Percentiles rank a stretch among this genome's conserved stretches.
phyloP scores from a whole-genome alignment of 2,329 filamentous ascomycete genomes.

The Calonectria montana region DNA sequence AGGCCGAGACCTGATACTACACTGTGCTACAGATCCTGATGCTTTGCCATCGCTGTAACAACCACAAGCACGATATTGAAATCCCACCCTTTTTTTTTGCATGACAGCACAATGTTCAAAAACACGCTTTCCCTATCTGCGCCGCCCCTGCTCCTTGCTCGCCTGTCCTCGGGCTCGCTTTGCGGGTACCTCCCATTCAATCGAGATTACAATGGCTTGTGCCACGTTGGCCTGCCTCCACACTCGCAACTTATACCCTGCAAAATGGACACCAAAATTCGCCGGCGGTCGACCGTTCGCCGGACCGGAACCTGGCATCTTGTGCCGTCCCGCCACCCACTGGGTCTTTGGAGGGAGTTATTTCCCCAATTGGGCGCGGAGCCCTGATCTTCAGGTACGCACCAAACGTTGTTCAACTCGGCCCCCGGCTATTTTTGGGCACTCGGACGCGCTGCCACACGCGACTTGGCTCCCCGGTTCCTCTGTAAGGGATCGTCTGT shows the following conservation, averaged over 20 bases:
- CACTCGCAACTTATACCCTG: slow-evolving; percentile 14
- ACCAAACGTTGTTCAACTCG: not conserved
- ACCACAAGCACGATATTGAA: not conserved
- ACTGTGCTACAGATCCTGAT: not conserved
- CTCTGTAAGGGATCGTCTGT: slow-evolving; percentile 1
- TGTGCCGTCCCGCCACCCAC: not conserved
- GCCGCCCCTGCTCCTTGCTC: not conserved
- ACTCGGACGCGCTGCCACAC: slow-evolving; percentile 9
- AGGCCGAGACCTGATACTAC: not conserved
- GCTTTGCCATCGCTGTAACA: not conserved
- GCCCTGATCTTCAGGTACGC: slow-evolving; percentile 7
- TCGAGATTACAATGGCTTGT: slow-evolving; percentile 36
- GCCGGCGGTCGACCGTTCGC: slow-evolving; percentile 19
- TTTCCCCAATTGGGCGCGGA: not conserved
- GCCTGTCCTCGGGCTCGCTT: not conserved
- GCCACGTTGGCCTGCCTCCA: slow-evolving; percentile 29
- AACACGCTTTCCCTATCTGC: not conserved
- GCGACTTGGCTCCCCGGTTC: not conserved
- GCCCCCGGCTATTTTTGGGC: slow-evolving; percentile 27
- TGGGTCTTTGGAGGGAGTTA: not conserved
- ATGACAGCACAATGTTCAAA: not conserved
- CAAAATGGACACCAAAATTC: not conserved
- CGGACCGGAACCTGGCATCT: slow-evolving; percentile 4
- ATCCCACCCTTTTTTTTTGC: not conserved
- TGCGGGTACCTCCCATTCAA: slow-evolving; percentile 17